Evolutionary conservation across 257 asterid species (phyloP).

Genomic region (Ilex aquifolium): DNA sequence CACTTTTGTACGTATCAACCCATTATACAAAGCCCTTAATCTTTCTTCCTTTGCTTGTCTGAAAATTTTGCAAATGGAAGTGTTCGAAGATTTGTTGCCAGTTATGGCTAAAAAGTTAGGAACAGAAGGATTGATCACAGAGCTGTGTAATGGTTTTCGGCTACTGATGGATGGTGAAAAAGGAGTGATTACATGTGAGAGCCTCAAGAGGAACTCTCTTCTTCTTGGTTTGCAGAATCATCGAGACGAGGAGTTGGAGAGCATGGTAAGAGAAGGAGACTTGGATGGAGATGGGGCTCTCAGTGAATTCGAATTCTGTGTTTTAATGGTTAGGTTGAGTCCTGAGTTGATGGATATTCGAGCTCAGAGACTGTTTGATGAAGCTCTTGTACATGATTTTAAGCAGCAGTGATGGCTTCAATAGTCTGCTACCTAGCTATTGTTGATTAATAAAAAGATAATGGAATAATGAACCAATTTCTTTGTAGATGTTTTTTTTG

Average conservation of each 20-base stretch:
- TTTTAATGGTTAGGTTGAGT: slow-evolving; percentile 11
- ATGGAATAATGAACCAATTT: no score
- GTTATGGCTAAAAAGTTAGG: slow-evolving; percentile 7
- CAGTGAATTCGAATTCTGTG: slow-evolving; percentile 9
- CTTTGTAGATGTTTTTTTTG: no score
- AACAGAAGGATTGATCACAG: slow-evolving; percentile 2
- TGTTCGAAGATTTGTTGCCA: slow-evolving; percentile 9
- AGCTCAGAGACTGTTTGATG: neutral
- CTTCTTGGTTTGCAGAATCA: neutral
- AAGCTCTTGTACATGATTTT: neutral
- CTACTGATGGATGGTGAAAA: slow-evolving; percentile 6
- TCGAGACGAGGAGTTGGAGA: slow-evolving; percentile 1
- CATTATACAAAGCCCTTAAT: neutral
- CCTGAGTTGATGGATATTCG: neutral
- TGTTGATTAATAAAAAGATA: no score
- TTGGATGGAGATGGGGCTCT: slow-evolving; percentile 4
- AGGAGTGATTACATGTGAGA: slow-evolving; percentile 3
- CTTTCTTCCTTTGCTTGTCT: no score
- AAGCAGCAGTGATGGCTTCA: neutral
- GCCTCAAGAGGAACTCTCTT: slow-evolving; percentile 8
- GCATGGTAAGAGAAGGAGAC: slow-evolving; percentile 8
- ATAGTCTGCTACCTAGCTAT: no score
- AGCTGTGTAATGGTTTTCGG: slow-evolving; percentile 9
- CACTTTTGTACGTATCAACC: neutral
- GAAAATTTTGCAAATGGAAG: neutral